A percentile compares a stretch with the other conserved stretches of the same genome.
Conservation (phyloP, 257 asterid species). For the Anisodus acutangulus region DNA sequence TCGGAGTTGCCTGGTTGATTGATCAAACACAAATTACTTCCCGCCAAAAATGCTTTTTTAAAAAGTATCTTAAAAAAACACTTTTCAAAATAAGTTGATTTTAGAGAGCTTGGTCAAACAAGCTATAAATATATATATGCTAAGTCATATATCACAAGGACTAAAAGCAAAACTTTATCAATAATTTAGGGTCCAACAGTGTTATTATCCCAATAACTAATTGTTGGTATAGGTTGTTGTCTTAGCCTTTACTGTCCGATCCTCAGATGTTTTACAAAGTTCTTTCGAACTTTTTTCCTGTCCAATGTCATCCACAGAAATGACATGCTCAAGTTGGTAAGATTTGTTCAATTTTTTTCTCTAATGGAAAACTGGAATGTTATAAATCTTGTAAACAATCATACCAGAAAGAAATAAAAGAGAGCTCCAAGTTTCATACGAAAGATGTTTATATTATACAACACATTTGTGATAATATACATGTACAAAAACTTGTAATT, state of each 20-base stretch:
- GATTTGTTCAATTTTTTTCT: not conserved
- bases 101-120: no score
- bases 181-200: not conserved
- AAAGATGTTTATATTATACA: not conserved
- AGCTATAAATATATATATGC: no score
- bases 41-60: no score
- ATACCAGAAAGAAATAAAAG: not conserved
- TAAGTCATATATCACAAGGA: no score
- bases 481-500: not conserved
- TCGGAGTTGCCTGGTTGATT: no score
- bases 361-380: not conserved
- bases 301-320: not conserved
- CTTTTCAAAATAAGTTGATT: no score
- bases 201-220: not conserved
- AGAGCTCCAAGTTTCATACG: not conserved
- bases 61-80: no score
- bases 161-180: not conserved
- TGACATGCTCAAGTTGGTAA: not conserved
- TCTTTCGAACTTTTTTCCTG: not conserved
- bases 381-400: not conserved
- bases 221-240: not conserved
- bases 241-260: not conserved
- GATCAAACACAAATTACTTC: no score
- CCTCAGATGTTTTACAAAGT: not conserved
- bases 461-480: conserved; percentile 1